phyloP scores from a whole-genome alignment of 345 rosid species.

The Nasturtium officinale region DNA sequence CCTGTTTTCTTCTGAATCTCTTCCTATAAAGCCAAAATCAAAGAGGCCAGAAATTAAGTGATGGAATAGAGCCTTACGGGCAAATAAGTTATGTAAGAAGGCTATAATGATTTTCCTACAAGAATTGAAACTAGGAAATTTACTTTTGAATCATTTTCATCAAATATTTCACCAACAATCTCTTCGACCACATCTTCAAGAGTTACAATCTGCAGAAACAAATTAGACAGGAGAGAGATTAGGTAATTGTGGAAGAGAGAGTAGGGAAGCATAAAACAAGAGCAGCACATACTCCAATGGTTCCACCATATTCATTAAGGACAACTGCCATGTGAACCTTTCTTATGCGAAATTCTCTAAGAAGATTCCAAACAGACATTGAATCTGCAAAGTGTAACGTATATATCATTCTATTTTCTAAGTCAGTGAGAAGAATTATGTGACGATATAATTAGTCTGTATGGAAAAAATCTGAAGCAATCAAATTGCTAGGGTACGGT shows the following conservation, averaged over 20 bases:
- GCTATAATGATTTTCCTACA: conserved; percentile 2
- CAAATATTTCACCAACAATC: conserved; percentile 98
- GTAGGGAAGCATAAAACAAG: conserved; percentile 13
- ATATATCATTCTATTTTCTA: conserved; percentile 2
- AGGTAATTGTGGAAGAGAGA: conserved; percentile 20
- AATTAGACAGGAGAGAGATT: conserved; percentile 16
- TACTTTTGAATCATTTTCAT: conserved; percentile 97
- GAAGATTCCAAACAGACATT: conserved; percentile 99
- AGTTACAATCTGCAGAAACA: conserved; percentile 75
- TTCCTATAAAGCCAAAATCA: conserved; percentile 58
- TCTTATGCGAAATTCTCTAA: conserved; percentile 95
- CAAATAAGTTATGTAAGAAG: conserved; percentile 2
- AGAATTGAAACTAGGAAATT: conserved; percentile 31
- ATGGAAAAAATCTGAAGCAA: neutral
- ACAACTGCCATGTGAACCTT: conserved; percentile 99
- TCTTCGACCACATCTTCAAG: conserved; percentile 98
- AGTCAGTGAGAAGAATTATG: neutral
- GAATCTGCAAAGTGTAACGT: conserved; percentile 68
- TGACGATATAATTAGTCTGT: neutral
- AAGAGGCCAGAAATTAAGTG: neutral
- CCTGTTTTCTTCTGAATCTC: conserved; percentile 99
- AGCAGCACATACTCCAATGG: conserved; percentile 80
- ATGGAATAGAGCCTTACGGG: conserved; percentile 20
- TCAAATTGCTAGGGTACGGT: neutral
- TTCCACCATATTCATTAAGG: conserved; percentile 97